These are phyloP conservation scores for Protomyces gravidus DNA, from an alignment of 1,139 yeast species.

Conservation along the genomic window DNA sequence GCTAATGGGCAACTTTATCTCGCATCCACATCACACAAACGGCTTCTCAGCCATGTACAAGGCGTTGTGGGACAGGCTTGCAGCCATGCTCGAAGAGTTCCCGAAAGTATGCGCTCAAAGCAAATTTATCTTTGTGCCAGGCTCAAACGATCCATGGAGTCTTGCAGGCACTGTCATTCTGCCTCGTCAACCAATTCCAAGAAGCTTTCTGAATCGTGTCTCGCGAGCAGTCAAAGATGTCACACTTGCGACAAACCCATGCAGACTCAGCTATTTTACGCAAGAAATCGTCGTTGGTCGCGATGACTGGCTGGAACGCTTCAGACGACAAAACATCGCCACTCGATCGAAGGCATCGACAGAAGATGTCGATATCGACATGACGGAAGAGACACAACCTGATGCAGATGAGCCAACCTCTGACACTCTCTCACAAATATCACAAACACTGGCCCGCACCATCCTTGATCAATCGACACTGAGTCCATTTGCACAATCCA, in stretches of 20 bases:
- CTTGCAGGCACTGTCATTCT: conserved; percentile 62
- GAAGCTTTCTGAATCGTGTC: conserved; percentile 62
- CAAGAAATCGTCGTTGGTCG: conserved; percentile 75
- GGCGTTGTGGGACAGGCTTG: conserved; percentile 54
- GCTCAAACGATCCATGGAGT: conserved; percentile 91
- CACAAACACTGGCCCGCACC: conserved; percentile 29
- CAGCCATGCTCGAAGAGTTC: conserved; percentile 51
- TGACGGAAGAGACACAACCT: conserved; percentile 24
- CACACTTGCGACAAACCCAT: conserved; percentile 73
- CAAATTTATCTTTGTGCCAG: conserved; percentile 70
- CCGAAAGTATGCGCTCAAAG: conserved; percentile 47
- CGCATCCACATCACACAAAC: conserved; percentile 57
- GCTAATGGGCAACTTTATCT: conserved; percentile 65
- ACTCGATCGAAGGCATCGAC: not conserved
- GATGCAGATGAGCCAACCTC: conserved; percentile 13
- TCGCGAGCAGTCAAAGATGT: conserved; percentile 61
- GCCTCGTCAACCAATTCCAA: conserved; percentile 70
- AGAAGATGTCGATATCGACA: conserved; percentile 17
- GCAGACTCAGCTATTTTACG: conserved; percentile 63
- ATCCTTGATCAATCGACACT: conserved; percentile 80
- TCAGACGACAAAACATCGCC: conserved; percentile 61
- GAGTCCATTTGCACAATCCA: conserved; percentile 65
- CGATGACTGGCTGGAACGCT: conserved; percentile 65
- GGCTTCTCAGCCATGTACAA: conserved; percentile 55
- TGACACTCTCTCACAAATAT: conserved; percentile 4